Base-by-base conservation (phyloP, 352 stramenopile species). In the Elongisporangium undulatum region DNA sequence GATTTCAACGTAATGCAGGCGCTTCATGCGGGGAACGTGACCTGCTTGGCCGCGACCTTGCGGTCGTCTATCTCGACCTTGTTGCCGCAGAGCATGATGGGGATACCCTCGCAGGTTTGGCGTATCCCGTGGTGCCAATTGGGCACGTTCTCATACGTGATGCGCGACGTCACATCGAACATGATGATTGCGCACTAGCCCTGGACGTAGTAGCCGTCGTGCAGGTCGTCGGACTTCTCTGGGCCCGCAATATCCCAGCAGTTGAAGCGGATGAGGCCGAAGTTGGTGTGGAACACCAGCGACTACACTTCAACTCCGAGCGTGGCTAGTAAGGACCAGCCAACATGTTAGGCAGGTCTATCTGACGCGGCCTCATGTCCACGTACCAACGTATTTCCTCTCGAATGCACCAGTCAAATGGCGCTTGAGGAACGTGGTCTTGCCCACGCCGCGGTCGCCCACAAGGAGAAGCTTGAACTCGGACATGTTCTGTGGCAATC, bases 401-500 rank as follows among this genome's bases (percentile, higher is more conserved):
- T 99, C 97, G 79, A 99, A 99, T 75, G 99, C 97, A 79, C 98
- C 98, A 51, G 97, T 99, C 78, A 99, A 92, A 84, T 99, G 97
- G 61, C 97, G 89, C 89, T 99, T 99, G 38, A 99, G 97, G 74
- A 99, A 99, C 24, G 97, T 99, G n/a, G 97, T 99, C 86, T 99
- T 99, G 59, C 97, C 98, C 48, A 99, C 97, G 71, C 97, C 97
- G 68, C 97, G 97, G 76, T 99, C 98, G 59, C 98, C 98, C 55
- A 99, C 97, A 61, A 99, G 96, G 68, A 99, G 99, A 19, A 99
- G 90, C 87, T 99, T 99, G 77, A 99, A 99, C 87, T 99, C 97
- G 29, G 97, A 97, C 62, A 98, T 91, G 72, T 84, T 91, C 69
- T 87, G 78, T 17, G 13, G 34, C 17, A 17, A 45, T 45, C 34